Base-by-base conservation (phyloP, 192 early-diverging fungal species). In the Rhizoclosmatium globosum region DNA sequence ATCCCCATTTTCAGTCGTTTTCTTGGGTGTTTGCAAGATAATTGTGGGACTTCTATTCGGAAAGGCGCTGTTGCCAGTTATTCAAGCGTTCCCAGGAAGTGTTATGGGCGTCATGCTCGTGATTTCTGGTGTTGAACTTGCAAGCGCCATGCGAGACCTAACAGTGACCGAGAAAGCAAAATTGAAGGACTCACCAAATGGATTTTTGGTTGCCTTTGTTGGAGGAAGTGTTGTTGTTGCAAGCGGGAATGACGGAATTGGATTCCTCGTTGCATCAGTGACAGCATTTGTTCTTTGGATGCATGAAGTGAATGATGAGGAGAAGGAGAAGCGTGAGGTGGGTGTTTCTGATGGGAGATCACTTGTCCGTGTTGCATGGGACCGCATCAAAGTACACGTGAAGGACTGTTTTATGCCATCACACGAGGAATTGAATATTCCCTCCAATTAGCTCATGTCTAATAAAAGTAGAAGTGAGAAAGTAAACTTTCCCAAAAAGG, bases 51-150 rank as follows among this genome's bases (percentile, higher is more conserved):
- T 95, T n/a, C 79, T 95, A 58, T 94, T 96, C 87, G 94, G 95
- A 44, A 88, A 87, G 47, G 93, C 95, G 4, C 87, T 97, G 61
- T 81, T 92, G 43, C 90, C 82, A 1, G 67, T 97, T 4, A 88
- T 97, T 67, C 72, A 85, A 50, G 81, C 83, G 61, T 95, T 95
- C 79, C 96, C 96, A 4, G 86, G 79, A 19, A 92, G 94, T 0
- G 84, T 96, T 47, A 83, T 97, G 46, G 95, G 93, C 57, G 93
- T 97, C 46, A 94, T 97, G 94, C 83, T 97, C 46, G 93, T 95
- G 79, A 88, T 94, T 65, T 90, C 94, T 47, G 92, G 94, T 62
- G 82, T 93, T 15, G 95, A 96, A 83, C 83, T 97, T 67, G 85
- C 87, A 3, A 84, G 85, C 43, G 64, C 81, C 38, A 82, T 89